Evolutionary conservation across 331 rosid species (phyloP), one percentile per base, ranked within the genome.

Genomic region (Rosa hybrid): DNA sequence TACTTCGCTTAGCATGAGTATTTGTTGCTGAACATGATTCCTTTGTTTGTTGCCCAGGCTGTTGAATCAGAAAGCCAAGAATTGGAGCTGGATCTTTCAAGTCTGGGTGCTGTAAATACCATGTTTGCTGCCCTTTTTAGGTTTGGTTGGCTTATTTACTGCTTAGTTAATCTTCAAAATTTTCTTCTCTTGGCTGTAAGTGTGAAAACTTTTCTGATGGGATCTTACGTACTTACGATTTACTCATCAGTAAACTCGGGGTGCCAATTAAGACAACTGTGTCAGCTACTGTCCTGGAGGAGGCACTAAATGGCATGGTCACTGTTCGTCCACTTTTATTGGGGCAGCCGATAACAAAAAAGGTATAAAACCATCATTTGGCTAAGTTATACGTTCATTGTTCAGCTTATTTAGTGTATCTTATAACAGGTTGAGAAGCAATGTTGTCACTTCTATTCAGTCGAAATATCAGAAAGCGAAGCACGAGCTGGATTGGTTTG

Each of bases 81-180:
- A 77, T 87, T 96, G 89, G 98, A 96, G 87, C 88, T 96, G 78
- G 99, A 93, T 83, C 98, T 96, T 82, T 96, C 98, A 78, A 96
- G 97, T 88, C 86, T 93, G 86, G 94, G 97, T 65, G 94, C 94
- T 65, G 96, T 93, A 78, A 93, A 96, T 87, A 96, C 99, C 76
- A 93, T 96, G 94, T 93, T 96, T 90, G 99, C 97, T 18, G 99
- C 99, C 73, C 94, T 96, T 87, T 96, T 96, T 83, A 91, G 98
- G 99, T 93, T 68, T 74, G 86, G 56, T 75, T 76, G 5, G 65
- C 71, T 42, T 82, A 49, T 42, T 39, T 53, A 44, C 17, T 60
- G 63, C 50, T 79, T 63, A 75, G 38, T 11, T 56, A 18, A 68
- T 75, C 73, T 71, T 72, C 57, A 51, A 9, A 53, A 7, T 30